Evolutionary conservation across 495 filamentous ascomycete species (phyloP).

Genomic region (Xylaria nigripes): DNA sequence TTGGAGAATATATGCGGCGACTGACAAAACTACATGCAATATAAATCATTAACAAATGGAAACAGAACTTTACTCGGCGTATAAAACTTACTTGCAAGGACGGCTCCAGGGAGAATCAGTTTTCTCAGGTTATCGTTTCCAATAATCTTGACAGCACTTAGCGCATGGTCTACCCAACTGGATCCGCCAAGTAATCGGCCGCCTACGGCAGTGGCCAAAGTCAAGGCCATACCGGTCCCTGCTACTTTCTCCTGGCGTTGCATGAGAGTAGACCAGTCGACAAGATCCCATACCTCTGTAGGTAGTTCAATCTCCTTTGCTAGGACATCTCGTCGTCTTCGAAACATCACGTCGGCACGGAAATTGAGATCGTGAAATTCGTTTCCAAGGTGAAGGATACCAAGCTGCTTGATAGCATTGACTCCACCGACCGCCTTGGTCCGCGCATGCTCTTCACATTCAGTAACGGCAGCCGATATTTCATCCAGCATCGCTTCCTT

Average conservation of each 20-base stretch:
- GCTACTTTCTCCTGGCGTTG: slow-evolving; percentile 91
- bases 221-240: slow-evolving; percentile 87
- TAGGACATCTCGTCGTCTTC: slow-evolving; percentile 64
- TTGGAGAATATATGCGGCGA: slow-evolving; percentile 67
- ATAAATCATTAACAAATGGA: slow-evolving; percentile 29
- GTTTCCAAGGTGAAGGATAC: slow-evolving; percentile 78
- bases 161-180: slow-evolving; percentile 79
- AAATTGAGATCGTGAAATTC: slow-evolving; percentile 79
- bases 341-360: slow-evolving; percentile 87
- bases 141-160: slow-evolving; percentile 69
- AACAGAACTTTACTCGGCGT: not conserved
- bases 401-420: slow-evolving; percentile 76
- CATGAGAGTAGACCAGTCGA: slow-evolving; percentile 73
- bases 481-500: slow-evolving; percentile 85
- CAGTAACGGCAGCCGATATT: slow-evolving; percentile 65
- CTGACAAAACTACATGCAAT: slow-evolving; percentile 51
- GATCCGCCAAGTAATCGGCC: slow-evolving; percentile 71
- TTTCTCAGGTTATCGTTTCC: slow-evolving; percentile 77
- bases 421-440: slow-evolving; percentile 73
- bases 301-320: slow-evolving; percentile 80
- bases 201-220: slow-evolving; percentile 78
- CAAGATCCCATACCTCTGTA: slow-evolving; percentile 85
- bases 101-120: slow-evolving; percentile 70
- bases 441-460: slow-evolving; percentile 79
- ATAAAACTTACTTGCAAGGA: slow-evolving; percentile 62